Percentiles rank a stretch among this genome's conserved stretches.
Evolutionary conservation across 2,329 filamentous ascomycete genomes (phyloP).

Genomic region (Trichothecium sympodiale): DNA sequence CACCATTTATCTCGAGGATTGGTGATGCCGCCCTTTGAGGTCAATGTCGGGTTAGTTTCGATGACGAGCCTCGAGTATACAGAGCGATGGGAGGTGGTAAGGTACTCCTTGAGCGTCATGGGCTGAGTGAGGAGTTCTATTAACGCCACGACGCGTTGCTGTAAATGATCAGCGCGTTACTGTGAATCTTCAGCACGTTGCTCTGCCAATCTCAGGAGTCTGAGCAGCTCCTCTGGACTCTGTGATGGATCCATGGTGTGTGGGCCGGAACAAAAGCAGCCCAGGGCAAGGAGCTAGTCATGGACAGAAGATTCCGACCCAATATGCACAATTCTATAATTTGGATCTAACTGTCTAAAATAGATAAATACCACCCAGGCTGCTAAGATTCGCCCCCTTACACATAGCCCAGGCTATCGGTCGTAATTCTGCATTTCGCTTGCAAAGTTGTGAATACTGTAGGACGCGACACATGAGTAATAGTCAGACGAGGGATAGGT

Average conservation of each 20-base stretch:
- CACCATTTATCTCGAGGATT: constrained; percentile 18
- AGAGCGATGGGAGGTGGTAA: constrained; percentile 15
- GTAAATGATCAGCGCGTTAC: constrained; percentile 5
- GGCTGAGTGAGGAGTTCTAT: constrained; percentile 11
- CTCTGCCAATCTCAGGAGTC: constrained; percentile 3
- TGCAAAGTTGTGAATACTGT: constrained; percentile 8
- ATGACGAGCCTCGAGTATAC: constrained; percentile 14
- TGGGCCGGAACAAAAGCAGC: too few species aligned
- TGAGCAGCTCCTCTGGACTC: constrained; percentile 1
- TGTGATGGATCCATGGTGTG: neutral
- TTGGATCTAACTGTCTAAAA: too few species aligned
- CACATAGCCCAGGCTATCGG: too few species aligned
- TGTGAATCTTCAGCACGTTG: constrained; percentile 5
- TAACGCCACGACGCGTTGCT: constrained; percentile 9
- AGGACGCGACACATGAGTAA: too few species aligned
- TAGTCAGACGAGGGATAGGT: too few species aligned
- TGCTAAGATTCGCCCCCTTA: too few species aligned
- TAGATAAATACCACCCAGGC: too few species aligned
- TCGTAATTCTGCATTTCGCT: neutral
- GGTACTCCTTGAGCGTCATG: constrained; percentile 19
- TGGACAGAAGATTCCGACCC: too few species aligned
- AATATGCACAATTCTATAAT: too few species aligned
- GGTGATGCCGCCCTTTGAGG: constrained; percentile 15
- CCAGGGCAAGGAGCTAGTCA: too few species aligned
- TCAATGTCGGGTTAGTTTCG: constrained; percentile 13